Conservation (phyloP, 768 basidiomycete genomes). For the Tricholoma terreum region DNA sequence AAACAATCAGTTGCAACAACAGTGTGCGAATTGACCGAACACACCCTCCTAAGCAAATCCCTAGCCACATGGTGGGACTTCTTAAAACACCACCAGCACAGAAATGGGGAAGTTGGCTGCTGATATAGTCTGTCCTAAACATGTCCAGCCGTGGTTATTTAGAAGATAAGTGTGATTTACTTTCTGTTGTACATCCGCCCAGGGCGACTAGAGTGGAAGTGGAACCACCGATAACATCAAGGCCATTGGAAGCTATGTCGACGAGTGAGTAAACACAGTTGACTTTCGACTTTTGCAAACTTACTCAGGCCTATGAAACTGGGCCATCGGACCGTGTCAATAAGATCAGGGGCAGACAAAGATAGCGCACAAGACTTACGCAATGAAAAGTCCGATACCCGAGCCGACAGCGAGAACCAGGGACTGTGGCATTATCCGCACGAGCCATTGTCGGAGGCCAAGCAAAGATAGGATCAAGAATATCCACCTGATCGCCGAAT, state of each 20-base stretch:
- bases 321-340: slow-evolving; percentile 11
- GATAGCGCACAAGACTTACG: slow-evolving; percentile 42
- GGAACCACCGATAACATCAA: slow-evolving; percentile 75
- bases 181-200: slow-evolving; percentile 67
- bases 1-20: not conserved
- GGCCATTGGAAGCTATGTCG: slow-evolving; percentile 53
- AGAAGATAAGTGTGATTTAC: slow-evolving; percentile 16
- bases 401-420: slow-evolving; percentile 81
- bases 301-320: slow-evolving; percentile 76
- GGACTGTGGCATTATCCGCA: slow-evolving; percentile 84
- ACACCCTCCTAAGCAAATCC: slow-evolving; percentile 79
- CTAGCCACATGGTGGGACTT: slow-evolving; percentile 84
- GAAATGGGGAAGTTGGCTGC: slow-evolving; percentile 47
- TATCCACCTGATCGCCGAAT: slow-evolving; percentile 53
- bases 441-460: slow-evolving; percentile 87
- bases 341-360: not conserved
- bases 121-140: slow-evolving; percentile 38
- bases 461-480: slow-evolving; percentile 78
- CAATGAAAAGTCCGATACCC: slow-evolving; percentile 86
- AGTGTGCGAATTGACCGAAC: slow-evolving; percentile 16
- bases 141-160: not conserved
- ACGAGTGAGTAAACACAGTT: not conserved
- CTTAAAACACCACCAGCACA: slow-evolving; percentile 65
- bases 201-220: slow-evolving; percentile 68
- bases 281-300: slow-evolving; percentile 11